A percentile compares a stretch with the other conserved stretches of the same genome.
These are phyloP conservation scores for Metschnikowia corniflorae DNA, from an alignment of 805 yeast genomes.

Conservation along the genomic window DNA sequence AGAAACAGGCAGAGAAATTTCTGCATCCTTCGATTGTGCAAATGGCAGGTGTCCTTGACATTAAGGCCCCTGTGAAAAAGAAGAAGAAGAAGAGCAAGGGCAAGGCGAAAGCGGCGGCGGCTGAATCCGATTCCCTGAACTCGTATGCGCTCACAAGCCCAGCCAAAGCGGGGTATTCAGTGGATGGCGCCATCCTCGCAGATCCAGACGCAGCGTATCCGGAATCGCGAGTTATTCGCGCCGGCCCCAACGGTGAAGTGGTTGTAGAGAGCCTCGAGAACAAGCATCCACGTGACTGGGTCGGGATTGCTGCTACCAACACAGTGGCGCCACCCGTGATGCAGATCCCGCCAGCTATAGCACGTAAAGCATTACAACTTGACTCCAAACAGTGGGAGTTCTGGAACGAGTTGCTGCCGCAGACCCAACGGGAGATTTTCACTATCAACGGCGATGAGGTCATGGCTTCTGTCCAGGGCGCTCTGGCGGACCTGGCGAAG, in stretches of 20 bases:
- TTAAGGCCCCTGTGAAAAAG: constrained; percentile 18
- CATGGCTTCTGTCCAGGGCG: constrained; percentile 35
- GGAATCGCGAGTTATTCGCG: constrained; percentile 63
- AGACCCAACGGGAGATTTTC: constrained; percentile 24
- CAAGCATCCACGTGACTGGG: constrained; percentile 12
- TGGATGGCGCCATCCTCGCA: constrained; percentile 44
- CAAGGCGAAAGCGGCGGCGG: constrained; percentile 5
- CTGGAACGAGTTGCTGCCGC: constrained; percentile 14
- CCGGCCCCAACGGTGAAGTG: constrained; percentile 72
- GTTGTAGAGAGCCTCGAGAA: constrained; percentile 58
- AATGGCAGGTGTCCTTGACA: background rate
- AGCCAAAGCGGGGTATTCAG: constrained; percentile 4
- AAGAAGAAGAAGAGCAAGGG: constrained; percentile 31
- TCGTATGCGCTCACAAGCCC: too few relatives aligned
- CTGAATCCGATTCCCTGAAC: constrained; percentile 7
- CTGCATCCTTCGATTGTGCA: background rate
- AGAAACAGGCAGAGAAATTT: constrained; percentile 1
- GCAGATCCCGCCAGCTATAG: constrained; percentile 2
- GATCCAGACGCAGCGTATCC: constrained; percentile 66
- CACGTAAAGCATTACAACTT: constrained; percentile 10
- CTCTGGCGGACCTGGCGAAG: constrained; percentile 5
- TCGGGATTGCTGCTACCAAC: background rate
- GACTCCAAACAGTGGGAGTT: constrained; percentile 13
- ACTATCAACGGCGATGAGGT: constrained; percentile 62
- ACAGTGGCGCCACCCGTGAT: constrained; percentile 7